A percentile compares a stretch with the other conserved stretches of the same genome.
Evolutionary conservation across 2,329 filamentous ascomycete genomes (phyloP).

Genomic region (Neurospora crassa): DNA sequence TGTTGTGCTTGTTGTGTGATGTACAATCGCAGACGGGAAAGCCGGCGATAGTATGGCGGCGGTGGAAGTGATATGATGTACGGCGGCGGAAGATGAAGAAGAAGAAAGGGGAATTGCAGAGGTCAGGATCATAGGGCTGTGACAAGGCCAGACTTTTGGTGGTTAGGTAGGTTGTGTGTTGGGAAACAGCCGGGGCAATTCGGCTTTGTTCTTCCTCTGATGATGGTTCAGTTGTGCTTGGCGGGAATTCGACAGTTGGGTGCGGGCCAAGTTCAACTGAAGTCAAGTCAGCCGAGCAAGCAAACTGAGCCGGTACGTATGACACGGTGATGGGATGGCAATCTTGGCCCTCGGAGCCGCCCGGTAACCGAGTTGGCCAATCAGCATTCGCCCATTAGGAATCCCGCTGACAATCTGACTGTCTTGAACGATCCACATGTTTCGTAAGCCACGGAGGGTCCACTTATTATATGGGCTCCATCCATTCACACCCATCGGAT

Average conservation of each 20-base stretch:
- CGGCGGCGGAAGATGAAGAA: not conserved
- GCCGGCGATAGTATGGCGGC: slow-evolving; percentile 18
- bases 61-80: not conserved
- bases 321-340: slow-evolving; percentile 13
- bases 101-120: not conserved
- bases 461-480: not conserved
- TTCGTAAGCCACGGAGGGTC: not conserved
- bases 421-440: not conserved
- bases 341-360: slow-evolving; percentile 9
- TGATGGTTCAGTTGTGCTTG: not conserved
- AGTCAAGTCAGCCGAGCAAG: slow-evolving; percentile 5
- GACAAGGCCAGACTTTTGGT: not conserved
- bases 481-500: not conserved
- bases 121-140: not conserved
- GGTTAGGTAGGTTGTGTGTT: not conserved
- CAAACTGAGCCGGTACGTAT: slow-evolving; percentile 3
- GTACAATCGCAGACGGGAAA: not conserved
- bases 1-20: not conserved
- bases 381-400: slow-evolving; percentile 16
- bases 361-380: slow-evolving; percentile 20
- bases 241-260: not conserved
- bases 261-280: not conserved
- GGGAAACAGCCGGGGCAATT: slow-evolving; percentile 1
- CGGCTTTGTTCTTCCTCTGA: not conserved
- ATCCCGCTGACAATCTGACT: slow-evolving; percentile 3